Percentiles rank a stretch among this genome's conserved stretches.
Conservation (phyloP, 257 asterid genomes). For the Penstemon davidsonii region DNA sequence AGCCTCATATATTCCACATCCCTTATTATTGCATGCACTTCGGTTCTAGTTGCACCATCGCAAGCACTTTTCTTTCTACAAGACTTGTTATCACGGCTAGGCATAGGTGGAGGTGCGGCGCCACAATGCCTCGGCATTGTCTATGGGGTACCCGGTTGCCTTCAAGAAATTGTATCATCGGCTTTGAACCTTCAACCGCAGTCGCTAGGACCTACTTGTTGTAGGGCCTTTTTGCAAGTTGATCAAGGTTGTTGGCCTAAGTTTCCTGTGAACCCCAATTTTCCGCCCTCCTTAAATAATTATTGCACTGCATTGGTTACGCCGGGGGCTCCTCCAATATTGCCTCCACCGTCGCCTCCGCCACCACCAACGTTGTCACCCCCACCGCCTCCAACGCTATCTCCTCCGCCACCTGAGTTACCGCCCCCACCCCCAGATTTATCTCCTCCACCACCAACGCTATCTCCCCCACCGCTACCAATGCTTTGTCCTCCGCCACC, state of each 20-base stretch:
- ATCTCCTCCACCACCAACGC: not conserved
- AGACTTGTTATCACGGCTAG: not conserved
- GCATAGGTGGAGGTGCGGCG: not conserved
- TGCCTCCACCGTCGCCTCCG: not conserved
- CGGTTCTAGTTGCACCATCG: not conserved
- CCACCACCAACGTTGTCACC: not conserved
- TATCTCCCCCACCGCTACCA: not conserved
- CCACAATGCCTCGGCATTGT: not conserved
- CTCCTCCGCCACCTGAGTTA: not conserved
- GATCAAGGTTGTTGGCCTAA: not conserved
- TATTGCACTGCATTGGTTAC: not conserved
- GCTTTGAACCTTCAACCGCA: not conserved
- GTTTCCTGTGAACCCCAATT: not conserved
- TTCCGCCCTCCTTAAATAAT: not conserved
- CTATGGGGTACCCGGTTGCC: not conserved
- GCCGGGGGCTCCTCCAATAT: not conserved
- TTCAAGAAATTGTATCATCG: not conserved
- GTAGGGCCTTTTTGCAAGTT: not conserved
- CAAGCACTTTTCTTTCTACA: not conserved
- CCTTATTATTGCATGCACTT: not conserved
- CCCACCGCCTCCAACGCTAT: not conserved
- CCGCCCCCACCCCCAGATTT: not conserved
- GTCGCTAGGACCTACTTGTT: not conserved
- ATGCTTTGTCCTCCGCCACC: not conserved
- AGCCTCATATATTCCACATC: not conserved